phyloP scores from a whole-genome alignment of 2,329 filamentous ascomycete species.

The Fusarium vanettenii region DNA sequence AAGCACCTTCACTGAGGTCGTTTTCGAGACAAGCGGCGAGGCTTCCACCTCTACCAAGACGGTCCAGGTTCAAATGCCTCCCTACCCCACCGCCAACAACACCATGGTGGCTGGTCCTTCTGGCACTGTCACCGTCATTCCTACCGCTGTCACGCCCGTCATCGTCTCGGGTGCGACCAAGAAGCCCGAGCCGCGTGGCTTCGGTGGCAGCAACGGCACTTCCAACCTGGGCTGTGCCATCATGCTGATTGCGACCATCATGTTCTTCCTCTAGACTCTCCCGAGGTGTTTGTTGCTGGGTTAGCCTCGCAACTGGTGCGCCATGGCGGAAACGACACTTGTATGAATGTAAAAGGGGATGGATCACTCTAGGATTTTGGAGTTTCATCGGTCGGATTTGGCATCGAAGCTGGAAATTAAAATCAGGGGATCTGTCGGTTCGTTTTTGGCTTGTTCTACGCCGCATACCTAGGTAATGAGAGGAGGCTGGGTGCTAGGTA shows the following conservation, averaged over 20 bases:
- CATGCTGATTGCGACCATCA: constrained; percentile 50
- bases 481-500: constrained; percentile 34
- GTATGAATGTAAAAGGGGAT: constrained; percentile 10
- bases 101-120: constrained; percentile 38
- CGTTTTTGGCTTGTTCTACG: constrained; percentile 37
- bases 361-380: constrained; percentile 24
- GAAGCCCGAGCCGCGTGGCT: constrained; percentile 46
- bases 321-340: constrained; percentile 1
- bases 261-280: constrained; percentile 47
- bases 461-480: constrained; percentile 41
- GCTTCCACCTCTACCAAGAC: constrained; percentile 48
- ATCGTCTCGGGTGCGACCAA: constrained; percentile 49
- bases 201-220: constrained; percentile 44
- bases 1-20: constrained; percentile 46
- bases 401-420: constrained; percentile 40
- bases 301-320: background rate
- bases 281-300: background rate
- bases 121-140: constrained; percentile 40
- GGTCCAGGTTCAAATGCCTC: constrained; percentile 43
- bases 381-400: constrained; percentile 36
- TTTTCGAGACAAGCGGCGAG: constrained; percentile 47
- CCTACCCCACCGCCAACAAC: constrained; percentile 46
- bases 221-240: constrained; percentile 50
- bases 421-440: constrained; percentile 27
- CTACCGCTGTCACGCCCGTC: constrained; percentile 41